Base-by-base conservation (phyloP, 306 rosid species). In the Prosopis cineraria region DNA sequence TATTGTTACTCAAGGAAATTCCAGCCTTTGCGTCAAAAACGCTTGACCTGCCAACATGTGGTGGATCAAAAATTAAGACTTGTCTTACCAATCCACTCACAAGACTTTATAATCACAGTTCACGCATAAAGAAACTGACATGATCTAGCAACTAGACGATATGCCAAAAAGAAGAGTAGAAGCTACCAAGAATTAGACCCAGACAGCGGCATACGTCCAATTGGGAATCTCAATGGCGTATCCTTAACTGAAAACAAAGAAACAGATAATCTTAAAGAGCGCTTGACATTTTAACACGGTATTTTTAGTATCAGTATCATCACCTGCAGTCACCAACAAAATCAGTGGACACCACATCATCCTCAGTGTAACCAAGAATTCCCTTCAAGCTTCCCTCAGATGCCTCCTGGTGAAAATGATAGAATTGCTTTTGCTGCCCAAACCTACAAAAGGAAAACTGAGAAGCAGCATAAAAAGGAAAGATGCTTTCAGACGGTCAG, bases 281-380 rank as follows among this genome's bases (percentile, higher is more conserved):
- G 19, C 20, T 37, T 6, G 39, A 25, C 33, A 56, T 20, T 10
- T 13, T 27, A n/a, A 58, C 59, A 69, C 6, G 16, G 4, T 47
- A 45, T 0, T 43, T 27, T 63, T 22, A 63, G 17, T 25, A 39
- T 68, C 39, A 50, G 56, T 59, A 52, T 24, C 56, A 52, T 37
- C 24, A 90, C 91, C 93, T 90, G 90, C 72, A 82, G 81, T 90
- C 91, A 44, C 91, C 89, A 53, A 85, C 7, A 58, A 88, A 88
- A 65, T 85, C 89, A 0, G 89, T 68, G 19, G 90, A 87, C 58
- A 87, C 90, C 29, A 87, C 87, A 82, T 87, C 90, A 6, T 86
- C 90, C 29, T 86, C 87, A 0, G 88, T 82, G 84, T 78, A 87
- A 31, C 90, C 90, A 73, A 84, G 82, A 48, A 87, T 84, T n/a